Evolutionary conservation across 805 yeast species (phyloP).

Genomic region (Candida namnaoensis): DNA sequence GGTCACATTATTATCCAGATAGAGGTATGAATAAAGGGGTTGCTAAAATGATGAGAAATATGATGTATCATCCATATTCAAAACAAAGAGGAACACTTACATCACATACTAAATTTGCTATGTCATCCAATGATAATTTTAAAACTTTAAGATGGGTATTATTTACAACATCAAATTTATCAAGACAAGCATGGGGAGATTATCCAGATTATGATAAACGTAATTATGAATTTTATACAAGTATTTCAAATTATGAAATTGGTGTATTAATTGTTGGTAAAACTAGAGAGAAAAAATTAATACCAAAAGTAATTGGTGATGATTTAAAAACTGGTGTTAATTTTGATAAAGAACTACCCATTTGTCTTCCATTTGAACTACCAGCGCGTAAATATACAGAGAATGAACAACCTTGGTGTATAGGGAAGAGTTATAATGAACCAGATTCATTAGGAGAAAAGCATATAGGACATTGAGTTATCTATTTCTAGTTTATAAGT

Average conservation of each 20-base stretch:
- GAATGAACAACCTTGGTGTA: conserved; percentile 42
- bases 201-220: conserved; percentile 14
- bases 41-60: conserved; percentile 31
- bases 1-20: conserved; percentile 35
- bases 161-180: conserved; percentile 67
- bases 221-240: conserved; percentile 1
- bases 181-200: conserved; percentile 78
- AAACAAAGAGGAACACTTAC: conserved; percentile 24
- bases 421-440: not conserved
- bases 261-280: conserved; percentile 39
- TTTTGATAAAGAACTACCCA: conserved; percentile 9
- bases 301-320: conserved; percentile 37
- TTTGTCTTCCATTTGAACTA: conserved; percentile 44
- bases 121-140: conserved; percentile 37
- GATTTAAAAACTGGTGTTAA: conserved; percentile 2
- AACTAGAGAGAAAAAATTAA: conserved; percentile 17
- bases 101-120: conserved; percentile 65
- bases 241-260: conserved; percentile 38
- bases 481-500: no score
- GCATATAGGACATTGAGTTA: not conserved
- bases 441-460: not conserved
- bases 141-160: conserved; percentile 55
- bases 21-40: conserved; percentile 22
- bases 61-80: conserved; percentile 17
- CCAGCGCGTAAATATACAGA: conserved; percentile 35